Evolutionary conservation across 2,329 filamentous ascomycete species (phyloP), one percentile per base, ranked within the genome.

Genomic region (Xylariaceae sp.): DNA sequence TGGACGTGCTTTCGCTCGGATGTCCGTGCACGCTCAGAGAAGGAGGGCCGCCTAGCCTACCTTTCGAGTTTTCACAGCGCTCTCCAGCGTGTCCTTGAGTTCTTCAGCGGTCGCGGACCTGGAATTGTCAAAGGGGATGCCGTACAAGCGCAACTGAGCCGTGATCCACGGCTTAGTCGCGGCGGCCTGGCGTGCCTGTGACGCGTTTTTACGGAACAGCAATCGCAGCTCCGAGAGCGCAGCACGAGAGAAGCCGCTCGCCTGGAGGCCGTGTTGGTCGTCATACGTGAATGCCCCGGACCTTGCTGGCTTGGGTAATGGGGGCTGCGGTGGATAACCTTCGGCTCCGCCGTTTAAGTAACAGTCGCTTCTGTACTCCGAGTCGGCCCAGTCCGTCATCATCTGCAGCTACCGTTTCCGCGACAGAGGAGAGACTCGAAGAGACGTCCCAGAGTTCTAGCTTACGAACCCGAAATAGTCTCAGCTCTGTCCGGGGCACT

Each of bases 161-260:
- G 21, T 39, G 26, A 56, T 21, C 49, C 53, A 53, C 15, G 43
- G 36, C 32, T 53, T 56, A 36, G 49, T 56, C 3, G 49, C 49
- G 5, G n/a, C 18, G 11, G 21, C 18, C 13, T 26, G 42, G 24
- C 53, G 53, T 9, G 37, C 33, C 1, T 24, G 16, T 8, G 43
- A 44, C 9, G 49, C 48, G 20, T 56, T 56, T 18, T 48, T 49
- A n/a, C 53, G 53, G 26, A 49, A 56, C 9, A 45, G 26, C 2
- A 49, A 15, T 18, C 13, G 32, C 33, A 57, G 4, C 0, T 57
- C 49, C 9, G 30, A 33, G 4, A 53, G 11, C 6, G 49, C 11
- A 7, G 44, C 49, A n/a, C 40, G 44, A 16, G 43, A 37, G 26
- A 53, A 24, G 18, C 18, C 29, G 10, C 44, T 20, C 2, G 30